Percentiles rank a stretch among this genome's conserved stretches.
phyloP scores from a whole-genome alignment of 2,329 filamentous ascomycete species.

The Penicillium sp. region DNA sequence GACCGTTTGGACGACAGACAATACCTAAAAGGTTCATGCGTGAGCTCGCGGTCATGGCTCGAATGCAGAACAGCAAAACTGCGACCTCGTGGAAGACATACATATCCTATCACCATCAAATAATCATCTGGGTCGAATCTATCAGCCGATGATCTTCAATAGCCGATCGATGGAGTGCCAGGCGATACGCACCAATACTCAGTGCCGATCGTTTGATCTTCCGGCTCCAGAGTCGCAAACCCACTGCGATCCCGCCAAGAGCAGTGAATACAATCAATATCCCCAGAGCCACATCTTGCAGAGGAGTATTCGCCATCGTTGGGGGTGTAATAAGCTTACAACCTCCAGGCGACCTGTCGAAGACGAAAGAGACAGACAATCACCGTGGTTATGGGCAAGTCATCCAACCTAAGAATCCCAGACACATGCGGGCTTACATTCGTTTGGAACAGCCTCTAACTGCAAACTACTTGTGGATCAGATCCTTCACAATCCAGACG shows the following conservation, averaged over 20 bases:
- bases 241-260: constrained; percentile 19
- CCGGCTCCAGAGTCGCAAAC: constrained; percentile 24
- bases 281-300: constrained; percentile 20
- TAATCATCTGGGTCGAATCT: constrained; percentile 16
- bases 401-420: too few relatives aligned
- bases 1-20: constrained; percentile 17
- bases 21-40: constrained; percentile 6
- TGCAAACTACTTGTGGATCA: too few relatives aligned
- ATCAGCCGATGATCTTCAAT: not conserved
- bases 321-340: too few relatives aligned
- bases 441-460: too few relatives aligned
- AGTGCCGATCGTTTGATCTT: constrained; percentile 16
- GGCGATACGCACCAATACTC: constrained; percentile 14
- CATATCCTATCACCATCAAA: constrained; percentile 20
- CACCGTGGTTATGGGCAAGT: too few relatives aligned
- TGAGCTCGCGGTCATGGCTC: too few relatives aligned
- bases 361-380: too few relatives aligned
- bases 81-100: constrained; percentile 5
- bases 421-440: too few relatives aligned
- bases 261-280: constrained; percentile 21
- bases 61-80: too few relatives aligned
- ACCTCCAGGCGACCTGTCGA: too few relatives aligned
- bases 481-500: too few relatives aligned
- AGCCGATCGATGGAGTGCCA: constrained; percentile 3
- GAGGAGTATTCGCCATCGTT: constrained; percentile 18